These are phyloP conservation scores for Aciculosporium take DNA, from an alignment of 2,329 filamentous ascomycete genomes.

Conservation along the genomic window DNA sequence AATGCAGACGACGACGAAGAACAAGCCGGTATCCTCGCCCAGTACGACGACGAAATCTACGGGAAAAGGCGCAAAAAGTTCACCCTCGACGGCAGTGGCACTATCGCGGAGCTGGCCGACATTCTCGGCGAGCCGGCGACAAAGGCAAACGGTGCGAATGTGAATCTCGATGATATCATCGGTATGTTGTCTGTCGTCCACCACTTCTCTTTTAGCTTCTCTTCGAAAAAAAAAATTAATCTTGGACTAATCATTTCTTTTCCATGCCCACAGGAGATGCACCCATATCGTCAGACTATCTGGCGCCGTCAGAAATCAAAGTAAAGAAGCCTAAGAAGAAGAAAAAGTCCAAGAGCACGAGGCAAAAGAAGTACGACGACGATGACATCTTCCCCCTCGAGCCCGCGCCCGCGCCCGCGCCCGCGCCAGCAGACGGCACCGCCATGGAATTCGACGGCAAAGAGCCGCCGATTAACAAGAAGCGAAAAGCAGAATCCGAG, in stretches of 20 bases:
- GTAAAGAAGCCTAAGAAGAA: slow-evolving; percentile 95
- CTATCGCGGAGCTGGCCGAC: slow-evolving; percentile 48
- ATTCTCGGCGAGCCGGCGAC: slow-evolving; percentile 37
- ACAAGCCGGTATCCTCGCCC: slow-evolving; percentile 57
- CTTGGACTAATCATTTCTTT: not conserved
- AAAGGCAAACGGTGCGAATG: slow-evolving; percentile 48
- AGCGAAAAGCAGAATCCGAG: slow-evolving; percentile 49
- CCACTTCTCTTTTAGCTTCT: no score
- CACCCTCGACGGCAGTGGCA: slow-evolving; percentile 67
- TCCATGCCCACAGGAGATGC: slow-evolving; percentile 15
- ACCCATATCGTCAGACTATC: slow-evolving; percentile 60
- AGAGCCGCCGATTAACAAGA: slow-evolving; percentile 35
- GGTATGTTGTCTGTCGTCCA: no score
- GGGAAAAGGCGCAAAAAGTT: slow-evolving; percentile 84
- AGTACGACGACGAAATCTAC: slow-evolving; percentile 91
- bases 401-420: slow-evolving; percentile 19
- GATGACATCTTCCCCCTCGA: slow-evolving; percentile 42
- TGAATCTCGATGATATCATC: slow-evolving; percentile 69
- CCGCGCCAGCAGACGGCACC: slow-evolving; percentile 25
- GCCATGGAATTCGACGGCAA: slow-evolving; percentile 65
- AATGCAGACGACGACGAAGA: slow-evolving; percentile 54
- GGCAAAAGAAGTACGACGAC: slow-evolving; percentile 52
- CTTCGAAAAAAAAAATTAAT: no score
- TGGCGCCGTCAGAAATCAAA: slow-evolving; percentile 76
- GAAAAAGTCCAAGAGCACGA: slow-evolving; percentile 67